These are phyloP conservation scores for Akanthomyces muscarius DNA, from an alignment of 2,329 filamentous ascomycete species.

Conservation along the genomic window DNA sequence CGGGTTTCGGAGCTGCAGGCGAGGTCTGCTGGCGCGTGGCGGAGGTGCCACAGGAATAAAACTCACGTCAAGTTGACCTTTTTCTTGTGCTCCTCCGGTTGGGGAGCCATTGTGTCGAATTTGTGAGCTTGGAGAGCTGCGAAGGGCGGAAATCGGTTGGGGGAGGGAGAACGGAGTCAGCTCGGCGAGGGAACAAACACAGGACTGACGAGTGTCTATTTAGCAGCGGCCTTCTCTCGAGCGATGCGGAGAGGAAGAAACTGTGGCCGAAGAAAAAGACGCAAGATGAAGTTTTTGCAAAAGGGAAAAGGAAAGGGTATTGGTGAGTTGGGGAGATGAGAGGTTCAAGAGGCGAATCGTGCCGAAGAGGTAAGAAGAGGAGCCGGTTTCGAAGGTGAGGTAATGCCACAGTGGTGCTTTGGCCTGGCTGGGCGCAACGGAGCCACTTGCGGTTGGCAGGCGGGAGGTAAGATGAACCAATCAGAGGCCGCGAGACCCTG, in stretches of 20 bases:
- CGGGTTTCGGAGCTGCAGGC: not conserved
- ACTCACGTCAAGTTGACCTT: slow-evolving; percentile 80
- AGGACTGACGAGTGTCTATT: slow-evolving; percentile 5
- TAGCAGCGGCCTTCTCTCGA: slow-evolving; percentile 1
- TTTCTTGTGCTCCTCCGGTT: slow-evolving; percentile 68
- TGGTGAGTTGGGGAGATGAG: slow-evolving; percentile 8
- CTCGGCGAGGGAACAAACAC: slow-evolving; percentile 11
- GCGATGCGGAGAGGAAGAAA: slow-evolving; percentile 4
- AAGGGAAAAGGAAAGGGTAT: slow-evolving; percentile 3
- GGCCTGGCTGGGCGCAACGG: not conserved
- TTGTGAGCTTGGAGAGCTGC: slow-evolving; percentile 15
- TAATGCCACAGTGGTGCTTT: slow-evolving; percentile 19
- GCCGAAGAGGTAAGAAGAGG: slow-evolving; percentile 15
- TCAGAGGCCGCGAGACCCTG: slow-evolving; percentile 29
- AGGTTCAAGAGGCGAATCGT: slow-evolving; percentile 19
- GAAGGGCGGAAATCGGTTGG: slow-evolving; percentile 25
- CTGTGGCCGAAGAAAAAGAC: not conserved
- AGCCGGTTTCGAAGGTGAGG: slow-evolving; percentile 16
- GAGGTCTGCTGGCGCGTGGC: not conserved
- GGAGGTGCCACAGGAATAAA: slow-evolving; percentile 18
- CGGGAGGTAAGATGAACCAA: slow-evolving; percentile 28
- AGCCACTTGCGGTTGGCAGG: not conserved
- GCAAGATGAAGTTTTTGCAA: not conserved
- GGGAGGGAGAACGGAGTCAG: slow-evolving; percentile 22
- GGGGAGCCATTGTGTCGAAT: slow-evolving; percentile 62